phyloP scores from a whole-genome alignment of 192 early-diverging fungal genomes.

The Entomortierella beljakovae region DNA sequence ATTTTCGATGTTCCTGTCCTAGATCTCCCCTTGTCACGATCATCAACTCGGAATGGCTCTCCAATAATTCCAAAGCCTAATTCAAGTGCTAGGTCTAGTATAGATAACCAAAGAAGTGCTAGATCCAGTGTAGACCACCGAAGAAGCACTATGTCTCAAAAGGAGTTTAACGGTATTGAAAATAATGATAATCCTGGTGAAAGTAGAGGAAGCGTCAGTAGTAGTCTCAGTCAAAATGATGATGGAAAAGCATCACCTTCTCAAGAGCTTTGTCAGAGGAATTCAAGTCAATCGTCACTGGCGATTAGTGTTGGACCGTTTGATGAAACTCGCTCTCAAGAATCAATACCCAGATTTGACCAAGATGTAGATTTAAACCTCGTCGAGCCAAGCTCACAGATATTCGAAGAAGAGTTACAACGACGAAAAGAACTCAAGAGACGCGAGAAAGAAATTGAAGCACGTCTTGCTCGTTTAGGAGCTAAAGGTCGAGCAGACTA shows the following conservation, averaged over 20 bases:
- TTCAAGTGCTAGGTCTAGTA: too few species aligned
- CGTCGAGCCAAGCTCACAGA: slow-evolving; percentile 8
- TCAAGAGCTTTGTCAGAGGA: neutral
- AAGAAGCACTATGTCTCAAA: too few species aligned
- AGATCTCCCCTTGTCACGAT: slow-evolving; percentile 1
- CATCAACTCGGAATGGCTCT: slow-evolving; percentile 12
- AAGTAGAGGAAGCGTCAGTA: too few species aligned
- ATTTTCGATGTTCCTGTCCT: slow-evolving; percentile 43
- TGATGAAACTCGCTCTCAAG: slow-evolving; percentile 16
- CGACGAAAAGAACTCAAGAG: slow-evolving; percentile 17
- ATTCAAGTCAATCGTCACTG: neutral
- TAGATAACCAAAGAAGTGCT: too few species aligned
- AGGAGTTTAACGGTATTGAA: too few species aligned
- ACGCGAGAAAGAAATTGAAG: slow-evolving; percentile 37
- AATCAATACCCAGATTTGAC: slow-evolving; percentile 18
- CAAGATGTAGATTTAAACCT: slow-evolving; percentile 42
- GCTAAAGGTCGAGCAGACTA: slow-evolving; percentile 8
- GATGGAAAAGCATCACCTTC: neutral
- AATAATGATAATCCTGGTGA: too few species aligned
- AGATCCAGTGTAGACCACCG: too few species aligned
- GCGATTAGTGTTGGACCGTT: slow-evolving; percentile 26
- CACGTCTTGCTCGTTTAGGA: slow-evolving; percentile 6
- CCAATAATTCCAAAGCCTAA: neutral
- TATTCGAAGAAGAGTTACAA: slow-evolving; percentile 6
- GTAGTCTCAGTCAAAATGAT: neutral